These are phyloP conservation scores for Rhizophora apiculata DNA, from an alignment of 345 rosid genomes.

Conservation along the genomic window DNA sequence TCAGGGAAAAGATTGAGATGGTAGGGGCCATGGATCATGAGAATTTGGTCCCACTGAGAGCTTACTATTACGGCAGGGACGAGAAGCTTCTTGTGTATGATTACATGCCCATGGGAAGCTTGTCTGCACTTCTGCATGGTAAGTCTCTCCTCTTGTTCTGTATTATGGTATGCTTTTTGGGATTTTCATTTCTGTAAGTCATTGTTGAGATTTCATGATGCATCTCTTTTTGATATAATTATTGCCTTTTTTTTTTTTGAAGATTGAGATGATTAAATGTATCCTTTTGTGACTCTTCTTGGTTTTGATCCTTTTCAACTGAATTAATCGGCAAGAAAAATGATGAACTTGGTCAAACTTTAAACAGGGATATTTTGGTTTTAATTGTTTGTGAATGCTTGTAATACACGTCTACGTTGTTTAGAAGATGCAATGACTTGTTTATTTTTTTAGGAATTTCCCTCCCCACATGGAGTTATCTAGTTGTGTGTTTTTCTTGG, in stretches of 20 bases:
- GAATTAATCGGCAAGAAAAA: not conserved
- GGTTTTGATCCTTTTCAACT: not conserved
- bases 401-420: too few relatives aligned
- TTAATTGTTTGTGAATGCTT: too few relatives aligned
- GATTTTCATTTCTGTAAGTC: slow-evolving; percentile 2
- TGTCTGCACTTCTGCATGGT: slow-evolving; percentile 95
- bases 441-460: too few relatives aligned
- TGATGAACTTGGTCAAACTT: not conserved
- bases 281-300: not conserved
- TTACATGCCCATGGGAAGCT: slow-evolving; percentile 98
- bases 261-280: slow-evolving; percentile 1
- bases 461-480: not conserved
- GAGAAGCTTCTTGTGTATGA: slow-evolving; percentile 95
- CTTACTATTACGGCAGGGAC: slow-evolving; percentile 82
- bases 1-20: slow-evolving; percentile 73
- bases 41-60: slow-evolving; percentile 78
- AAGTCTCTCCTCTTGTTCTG: slow-evolving; percentile 19
- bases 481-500: slow-evolving; percentile 7
- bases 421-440: too few relatives aligned
- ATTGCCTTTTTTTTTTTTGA: not conserved
- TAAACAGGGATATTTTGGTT: too few relatives aligned
- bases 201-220: slow-evolving; percentile 9
- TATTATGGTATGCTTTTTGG: slow-evolving; percentile 7
- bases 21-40: slow-evolving; percentile 93
- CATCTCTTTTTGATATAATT: not conserved